A percentile compares a stretch with the other conserved stretches of the same genome.
Conservation (phyloP, 106 monocot genomes). For the Dendrobium catenatum region DNA sequence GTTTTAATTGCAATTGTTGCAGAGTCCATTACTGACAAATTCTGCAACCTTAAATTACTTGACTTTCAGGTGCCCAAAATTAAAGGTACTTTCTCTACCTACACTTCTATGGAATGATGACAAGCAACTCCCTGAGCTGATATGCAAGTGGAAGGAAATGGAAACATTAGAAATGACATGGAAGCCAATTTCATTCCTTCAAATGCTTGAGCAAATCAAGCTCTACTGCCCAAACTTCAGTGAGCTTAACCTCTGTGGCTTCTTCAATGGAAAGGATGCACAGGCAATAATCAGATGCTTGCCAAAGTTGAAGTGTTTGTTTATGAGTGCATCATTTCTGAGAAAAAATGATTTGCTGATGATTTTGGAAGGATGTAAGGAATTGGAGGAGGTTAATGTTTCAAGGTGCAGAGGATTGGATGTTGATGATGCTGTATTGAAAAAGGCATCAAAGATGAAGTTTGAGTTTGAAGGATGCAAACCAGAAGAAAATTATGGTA, state of each 20-base stretch:
- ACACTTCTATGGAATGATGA: neutral
- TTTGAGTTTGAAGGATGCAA: neutral
- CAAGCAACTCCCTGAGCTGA: slow-evolving; percentile 5
- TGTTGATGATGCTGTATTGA: neutral
- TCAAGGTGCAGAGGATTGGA: slow-evolving; percentile 7
- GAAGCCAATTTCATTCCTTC: slow-evolving; percentile 7
- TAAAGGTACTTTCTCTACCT: neutral
- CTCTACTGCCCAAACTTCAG: slow-evolving; percentile 5
- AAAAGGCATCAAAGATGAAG: neutral
- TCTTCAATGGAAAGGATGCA: slow-evolving; percentile 9
- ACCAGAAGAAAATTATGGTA: neutral
- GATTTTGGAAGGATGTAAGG: slow-evolving; percentile 6
- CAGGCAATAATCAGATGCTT: neutral
- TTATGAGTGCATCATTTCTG: slow-evolving; percentile 1
- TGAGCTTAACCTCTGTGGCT: neutral
- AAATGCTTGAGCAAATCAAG: slow-evolving; percentile 1
- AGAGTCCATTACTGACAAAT: no score
- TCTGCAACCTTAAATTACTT: no score
- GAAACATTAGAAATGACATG: slow-evolving; percentile 3
- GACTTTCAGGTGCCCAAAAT: slow-evolving; percentile 7
- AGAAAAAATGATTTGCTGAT: neutral
- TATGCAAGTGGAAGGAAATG: slow-evolving; percentile 8
- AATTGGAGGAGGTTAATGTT: slow-evolving; percentile 4
- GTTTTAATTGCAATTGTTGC: no score
- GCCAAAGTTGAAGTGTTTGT: slow-evolving; percentile 5